Conservation (phyloP, 2,329 filamentous ascomycete genomes). For the Emydomyces testavorans region DNA sequence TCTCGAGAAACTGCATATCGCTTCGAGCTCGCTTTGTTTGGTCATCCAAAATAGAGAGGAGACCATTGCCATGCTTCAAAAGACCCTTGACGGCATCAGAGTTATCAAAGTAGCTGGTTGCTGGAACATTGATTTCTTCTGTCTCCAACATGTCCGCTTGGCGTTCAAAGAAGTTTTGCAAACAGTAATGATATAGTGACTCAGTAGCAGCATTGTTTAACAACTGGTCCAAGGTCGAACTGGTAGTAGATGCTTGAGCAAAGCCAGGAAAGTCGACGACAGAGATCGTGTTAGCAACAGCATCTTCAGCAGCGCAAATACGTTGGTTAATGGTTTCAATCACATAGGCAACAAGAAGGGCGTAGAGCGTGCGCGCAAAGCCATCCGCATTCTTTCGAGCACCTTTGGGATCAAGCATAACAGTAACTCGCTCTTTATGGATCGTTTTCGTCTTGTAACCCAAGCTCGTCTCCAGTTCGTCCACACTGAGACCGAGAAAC, state of each 20-base stretch:
- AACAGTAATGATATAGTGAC: conserved; percentile 79
- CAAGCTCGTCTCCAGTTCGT: conserved; percentile 74
- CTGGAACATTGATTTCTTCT: conserved; percentile 79
- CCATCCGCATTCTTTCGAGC: conserved; percentile 89
- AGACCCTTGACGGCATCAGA: conserved; percentile 85
- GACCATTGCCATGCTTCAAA: conserved; percentile 81
- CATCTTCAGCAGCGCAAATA: conserved; percentile 74
- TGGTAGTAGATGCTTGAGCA: conserved; percentile 68
- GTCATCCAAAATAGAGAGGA: conserved; percentile 90
- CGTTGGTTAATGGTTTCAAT: conserved; percentile 87
- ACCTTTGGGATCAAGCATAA: conserved; percentile 89
- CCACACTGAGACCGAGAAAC: conserved; percentile 76
- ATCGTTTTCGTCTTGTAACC: conserved; percentile 97
- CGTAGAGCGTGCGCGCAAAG: conserved; percentile 83
- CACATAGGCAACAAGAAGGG: conserved; percentile 82
- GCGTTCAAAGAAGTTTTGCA: conserved; percentile 92
- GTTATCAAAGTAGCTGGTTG: conserved; percentile 97
- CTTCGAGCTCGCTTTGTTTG: conserved; percentile 82
- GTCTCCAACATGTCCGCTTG: conserved; percentile 88
- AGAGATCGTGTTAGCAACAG: conserved; percentile 84
- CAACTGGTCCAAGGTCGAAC: conserved; percentile 79
- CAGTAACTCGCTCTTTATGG: conserved; percentile 90
- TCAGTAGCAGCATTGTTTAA: conserved; percentile 91
- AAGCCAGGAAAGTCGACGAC: conserved; percentile 97
- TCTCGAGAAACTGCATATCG: conserved; percentile 83